A percentile compares a stretch with the other conserved stretches of the same genome.
phyloP scores from a whole-genome alignment of 2,329 filamentous ascomycete species.

The Xenoacremonium recifei region DNA sequence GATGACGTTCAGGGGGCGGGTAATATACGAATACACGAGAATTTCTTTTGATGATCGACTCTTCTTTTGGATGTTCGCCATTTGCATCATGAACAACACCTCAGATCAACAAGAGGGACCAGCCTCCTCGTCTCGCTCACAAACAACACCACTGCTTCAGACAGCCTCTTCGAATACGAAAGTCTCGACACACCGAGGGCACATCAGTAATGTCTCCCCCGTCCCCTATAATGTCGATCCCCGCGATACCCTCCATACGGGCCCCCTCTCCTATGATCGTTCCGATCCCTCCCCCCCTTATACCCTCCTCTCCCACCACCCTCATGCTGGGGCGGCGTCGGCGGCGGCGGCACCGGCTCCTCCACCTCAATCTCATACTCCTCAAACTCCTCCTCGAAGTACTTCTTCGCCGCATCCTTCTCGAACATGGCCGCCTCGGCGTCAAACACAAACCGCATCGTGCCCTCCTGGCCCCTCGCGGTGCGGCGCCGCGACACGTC shows the following conservation, averaged over 20 bases:
- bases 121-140: too few relatives aligned
- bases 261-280: slow-evolving; percentile 31
- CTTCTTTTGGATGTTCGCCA: too few relatives aligned
- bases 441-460: slow-evolving; percentile 87
- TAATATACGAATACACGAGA: too few relatives aligned
- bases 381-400: slow-evolving; percentile 72
- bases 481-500: slow-evolving; percentile 30
- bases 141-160: too few relatives aligned
- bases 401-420: slow-evolving; percentile 62
- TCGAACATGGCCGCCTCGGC: slow-evolving; percentile 72
- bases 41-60: too few relatives aligned
- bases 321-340: slow-evolving; percentile 24
- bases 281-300: slow-evolving; percentile 31
- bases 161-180: too few relatives aligned
- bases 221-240: slow-evolving; percentile 32
- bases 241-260: slow-evolving; percentile 35
- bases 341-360: slow-evolving; percentile 45
- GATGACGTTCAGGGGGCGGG: too few relatives aligned
- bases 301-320: slow-evolving; percentile 27
- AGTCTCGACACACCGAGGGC: too few relatives aligned
- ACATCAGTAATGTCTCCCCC: slow-evolving; percentile 32
- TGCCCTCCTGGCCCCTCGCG: slow-evolving; percentile 60
- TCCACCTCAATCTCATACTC: slow-evolving; percentile 79
- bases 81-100: too few relatives aligned
- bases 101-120: too few relatives aligned